Evolutionary conservation across 192 early-diverging fungal genomes (phyloP).

Genomic region (Entomortierella lignicola): DNA sequence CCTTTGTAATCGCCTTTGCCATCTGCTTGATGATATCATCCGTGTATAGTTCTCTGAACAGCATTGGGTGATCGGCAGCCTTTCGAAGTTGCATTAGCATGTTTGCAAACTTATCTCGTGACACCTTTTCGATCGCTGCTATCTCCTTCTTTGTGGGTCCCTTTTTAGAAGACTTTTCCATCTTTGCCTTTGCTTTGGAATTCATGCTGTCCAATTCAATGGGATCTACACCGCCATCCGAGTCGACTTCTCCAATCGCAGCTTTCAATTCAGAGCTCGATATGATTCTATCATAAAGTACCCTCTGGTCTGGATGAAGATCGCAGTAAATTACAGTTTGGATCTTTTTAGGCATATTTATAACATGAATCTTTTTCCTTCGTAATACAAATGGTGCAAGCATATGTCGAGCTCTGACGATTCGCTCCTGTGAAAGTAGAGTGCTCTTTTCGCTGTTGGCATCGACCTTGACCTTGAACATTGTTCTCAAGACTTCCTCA

Average conservation of each 20-base stretch:
- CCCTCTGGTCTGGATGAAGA: constrained; percentile 61
- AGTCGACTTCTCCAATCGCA: constrained; percentile 13
- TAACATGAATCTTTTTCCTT: constrained; percentile 79
- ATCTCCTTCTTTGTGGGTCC: constrained; percentile 15
- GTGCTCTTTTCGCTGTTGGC: constrained; percentile 48
- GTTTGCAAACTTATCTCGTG: constrained; percentile 57
- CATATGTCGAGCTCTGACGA: constrained; percentile 82
- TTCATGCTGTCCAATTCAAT: constrained; percentile 36
- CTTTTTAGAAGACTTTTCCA: constrained; percentile 13
- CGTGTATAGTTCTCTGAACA: constrained; percentile 75
- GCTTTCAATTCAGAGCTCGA: constrained; percentile 26
- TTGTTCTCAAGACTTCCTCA: constrained; percentile 59
- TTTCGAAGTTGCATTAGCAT: constrained; percentile 88
- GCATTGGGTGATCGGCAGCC: constrained; percentile 85
- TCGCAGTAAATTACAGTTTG: constrained; percentile 63
- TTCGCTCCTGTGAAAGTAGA: constrained; percentile 68
- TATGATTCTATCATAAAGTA: constrained; percentile 65
- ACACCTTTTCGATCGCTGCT: constrained; percentile 1
- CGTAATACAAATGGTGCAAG: constrained; percentile 92
- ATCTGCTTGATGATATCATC: constrained; percentile 69
- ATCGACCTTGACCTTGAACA: constrained; percentile 72
- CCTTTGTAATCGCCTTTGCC: constrained; percentile 74
- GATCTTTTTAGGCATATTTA: constrained; percentile 72
- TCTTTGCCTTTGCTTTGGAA: constrained; percentile 23
- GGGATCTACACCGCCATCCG: constrained; percentile 13